Conservation (phyloP, 1,139 yeast genomes). For the Yamadazyma mexicana region DNA sequence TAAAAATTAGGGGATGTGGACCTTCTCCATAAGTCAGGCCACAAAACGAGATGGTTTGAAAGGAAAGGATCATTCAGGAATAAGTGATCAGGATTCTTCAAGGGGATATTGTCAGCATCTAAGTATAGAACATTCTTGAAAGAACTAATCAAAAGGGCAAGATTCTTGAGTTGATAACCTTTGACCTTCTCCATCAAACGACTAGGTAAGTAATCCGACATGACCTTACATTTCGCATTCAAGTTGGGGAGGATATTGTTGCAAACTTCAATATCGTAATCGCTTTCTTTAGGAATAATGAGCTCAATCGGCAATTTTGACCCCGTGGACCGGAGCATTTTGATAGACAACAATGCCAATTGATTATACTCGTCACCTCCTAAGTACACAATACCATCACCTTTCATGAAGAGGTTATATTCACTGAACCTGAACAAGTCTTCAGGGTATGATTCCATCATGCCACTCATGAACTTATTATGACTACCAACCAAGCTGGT, state of each 20-base stretch:
- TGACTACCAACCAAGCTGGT: constrained; percentile 22
- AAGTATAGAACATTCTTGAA: constrained; percentile 34
- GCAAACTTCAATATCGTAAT: constrained; percentile 34
- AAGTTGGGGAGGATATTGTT: constrained; percentile 27
- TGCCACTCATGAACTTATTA: constrained; percentile 17
- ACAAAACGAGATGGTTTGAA: constrained; percentile 27
- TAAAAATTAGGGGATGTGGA: constrained; percentile 37
- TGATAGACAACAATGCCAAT: constrained; percentile 53
- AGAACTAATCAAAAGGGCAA: constrained; percentile 35
- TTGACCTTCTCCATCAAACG: constrained; percentile 18
- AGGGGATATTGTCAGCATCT: constrained; percentile 39
- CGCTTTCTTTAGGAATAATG: constrained; percentile 28
- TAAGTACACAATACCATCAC: constrained; percentile 60
- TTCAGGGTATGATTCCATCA: constrained; percentile 25
- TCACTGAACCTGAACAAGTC: constrained; percentile 20
- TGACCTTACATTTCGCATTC: constrained; percentile 32
- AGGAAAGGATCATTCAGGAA: constrained; percentile 33
- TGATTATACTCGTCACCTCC: constrained; percentile 65
- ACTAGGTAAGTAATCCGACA: constrained; percentile 32
- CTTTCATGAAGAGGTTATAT: constrained; percentile 34
- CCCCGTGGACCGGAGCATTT: constrained; percentile 52
- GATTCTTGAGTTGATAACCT: constrained; percentile 34
- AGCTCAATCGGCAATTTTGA: constrained; percentile 61
- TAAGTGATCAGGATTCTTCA: constrained; percentile 32
- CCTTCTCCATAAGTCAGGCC: constrained; percentile 46